These are phyloP conservation scores for Leptodontidium sp. DNA, from an alignment of 2,329 filamentous ascomycete species.

Conservation along the genomic window DNA sequence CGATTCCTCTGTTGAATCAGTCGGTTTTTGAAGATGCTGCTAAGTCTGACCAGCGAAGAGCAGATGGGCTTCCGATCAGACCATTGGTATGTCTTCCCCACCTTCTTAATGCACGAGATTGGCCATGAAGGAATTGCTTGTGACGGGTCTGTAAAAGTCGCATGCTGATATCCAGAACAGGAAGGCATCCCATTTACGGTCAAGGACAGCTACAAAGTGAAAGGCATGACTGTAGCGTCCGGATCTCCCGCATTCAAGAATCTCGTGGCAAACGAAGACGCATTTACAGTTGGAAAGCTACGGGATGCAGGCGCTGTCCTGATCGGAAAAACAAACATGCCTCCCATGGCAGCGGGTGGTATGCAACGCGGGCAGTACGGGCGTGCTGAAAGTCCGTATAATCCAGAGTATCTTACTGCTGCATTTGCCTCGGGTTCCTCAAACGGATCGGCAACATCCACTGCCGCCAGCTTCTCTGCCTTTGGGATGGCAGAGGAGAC, in stretches of 20 bases:
- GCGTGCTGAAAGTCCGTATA: constrained; percentile 64
- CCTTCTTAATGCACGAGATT: too few species aligned
- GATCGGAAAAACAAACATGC: constrained; percentile 66
- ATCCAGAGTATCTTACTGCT: constrained; percentile 59
- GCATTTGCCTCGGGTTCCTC: constrained; percentile 66
- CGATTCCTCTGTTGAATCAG: background rate
- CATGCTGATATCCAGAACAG: too few species aligned
- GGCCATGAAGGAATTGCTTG: too few species aligned
- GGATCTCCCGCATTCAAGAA: constrained; percentile 63
- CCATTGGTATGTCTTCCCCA: constrained; percentile 45
- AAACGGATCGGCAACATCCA: constrained; percentile 61
- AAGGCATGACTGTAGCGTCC: constrained; percentile 59
- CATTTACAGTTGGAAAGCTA: constrained; percentile 57
- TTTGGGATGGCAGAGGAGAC: constrained; percentile 65
- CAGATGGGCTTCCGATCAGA: background rate
- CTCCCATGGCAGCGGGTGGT: constrained; percentile 65
- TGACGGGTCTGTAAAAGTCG: too few species aligned
- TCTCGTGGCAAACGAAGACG: constrained; percentile 60
- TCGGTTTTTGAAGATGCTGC: background rate
- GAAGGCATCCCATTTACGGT: constrained; percentile 62
- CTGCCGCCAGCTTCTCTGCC: constrained; percentile 57
- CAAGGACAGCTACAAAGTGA: constrained; percentile 65
- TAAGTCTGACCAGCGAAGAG: background rate
- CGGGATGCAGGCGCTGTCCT: constrained; percentile 58
- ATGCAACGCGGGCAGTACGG: constrained; percentile 66